phyloP scores from a whole-genome alignment of 257 asterid genomes.

The Forsythia suspensa region DNA sequence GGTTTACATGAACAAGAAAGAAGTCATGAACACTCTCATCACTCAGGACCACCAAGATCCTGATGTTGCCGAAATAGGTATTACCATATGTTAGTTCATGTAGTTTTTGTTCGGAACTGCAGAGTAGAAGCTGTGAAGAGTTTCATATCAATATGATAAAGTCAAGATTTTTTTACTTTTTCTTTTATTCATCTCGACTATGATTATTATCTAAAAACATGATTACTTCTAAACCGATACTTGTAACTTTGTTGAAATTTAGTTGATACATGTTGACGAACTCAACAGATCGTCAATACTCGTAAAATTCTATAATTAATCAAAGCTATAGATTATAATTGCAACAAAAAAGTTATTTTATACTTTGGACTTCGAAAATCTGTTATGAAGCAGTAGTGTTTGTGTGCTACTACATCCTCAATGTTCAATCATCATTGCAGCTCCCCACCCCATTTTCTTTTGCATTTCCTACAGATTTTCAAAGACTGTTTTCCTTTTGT shows the following conservation, averaged over 20 bases:
- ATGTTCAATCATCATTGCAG: background rate
- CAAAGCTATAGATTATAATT: background rate
- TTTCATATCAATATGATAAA: background rate
- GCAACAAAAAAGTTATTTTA: background rate
- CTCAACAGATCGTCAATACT: background rate
- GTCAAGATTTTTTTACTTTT: background rate
- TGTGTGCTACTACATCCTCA: background rate
- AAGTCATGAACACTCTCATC: conserved; percentile 54
- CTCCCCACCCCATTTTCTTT: background rate
- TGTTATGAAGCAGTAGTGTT: background rate
- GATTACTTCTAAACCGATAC: background rate
- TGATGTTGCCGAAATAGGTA: conserved; percentile 71
- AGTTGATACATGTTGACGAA: background rate
- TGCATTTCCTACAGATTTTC: background rate
- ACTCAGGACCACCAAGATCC: conserved; percentile 62
- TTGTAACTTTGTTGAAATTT: background rate
- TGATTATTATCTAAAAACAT: background rate
- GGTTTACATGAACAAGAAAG: conserved; percentile 77
- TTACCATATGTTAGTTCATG: conserved; percentile 6
- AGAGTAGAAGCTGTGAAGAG: background rate
- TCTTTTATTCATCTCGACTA: background rate
- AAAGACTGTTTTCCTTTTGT: background rate
- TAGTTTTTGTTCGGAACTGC: background rate
- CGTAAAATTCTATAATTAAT: background rate
- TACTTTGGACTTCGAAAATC: background rate